Percentiles rank a stretch among this genome's conserved stretches.
These are phyloP conservation scores for Colletotrichum lini DNA, from an alignment of 2,329 filamentous ascomycete genomes.

Conservation along the genomic window DNA sequence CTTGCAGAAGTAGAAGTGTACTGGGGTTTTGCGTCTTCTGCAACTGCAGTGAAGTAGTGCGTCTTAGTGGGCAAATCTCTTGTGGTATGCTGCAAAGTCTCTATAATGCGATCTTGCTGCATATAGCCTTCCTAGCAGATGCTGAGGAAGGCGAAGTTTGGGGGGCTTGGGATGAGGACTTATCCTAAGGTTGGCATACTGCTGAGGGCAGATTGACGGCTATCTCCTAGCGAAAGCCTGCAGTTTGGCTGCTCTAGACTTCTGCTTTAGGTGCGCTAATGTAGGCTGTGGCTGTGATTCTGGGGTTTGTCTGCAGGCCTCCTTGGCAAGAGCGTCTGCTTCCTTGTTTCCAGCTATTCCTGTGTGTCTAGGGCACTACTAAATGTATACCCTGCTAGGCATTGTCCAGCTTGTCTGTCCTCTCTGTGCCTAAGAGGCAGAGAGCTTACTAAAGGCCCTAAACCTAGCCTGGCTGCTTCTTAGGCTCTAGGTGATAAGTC, in stretches of 20 bases:
- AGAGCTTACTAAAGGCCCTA: slow-evolving; percentile 3
- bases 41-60: too few relatives aligned
- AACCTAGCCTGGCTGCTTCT: slow-evolving; percentile 2
- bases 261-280: not conserved
- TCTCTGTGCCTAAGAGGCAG: not conserved
- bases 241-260: not conserved
- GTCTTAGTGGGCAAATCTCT: too few relatives aligned
- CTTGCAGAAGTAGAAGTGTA: too few relatives aligned
- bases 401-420: not conserved
- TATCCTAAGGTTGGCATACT: too few relatives aligned
- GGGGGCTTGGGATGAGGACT: too few relatives aligned
- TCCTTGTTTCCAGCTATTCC: not conserved
- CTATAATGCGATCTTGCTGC: too few relatives aligned
- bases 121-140: too few relatives aligned
- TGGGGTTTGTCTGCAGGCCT: slow-evolving; percentile 1
- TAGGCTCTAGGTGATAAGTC: not conserved
- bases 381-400: slow-evolving; percentile 1
- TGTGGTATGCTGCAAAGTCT: too few relatives aligned
- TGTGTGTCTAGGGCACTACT: not conserved
- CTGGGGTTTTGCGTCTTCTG: too few relatives aligned
- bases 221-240: not conserved
- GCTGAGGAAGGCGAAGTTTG: too few relatives aligned
- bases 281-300: slow-evolving; percentile 10
- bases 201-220: not conserved
- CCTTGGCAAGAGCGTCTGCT: slow-evolving; percentile 11